Conservation (phyloP, 78 protist genomes). For the Chrysochromulina tobinii region DNA sequence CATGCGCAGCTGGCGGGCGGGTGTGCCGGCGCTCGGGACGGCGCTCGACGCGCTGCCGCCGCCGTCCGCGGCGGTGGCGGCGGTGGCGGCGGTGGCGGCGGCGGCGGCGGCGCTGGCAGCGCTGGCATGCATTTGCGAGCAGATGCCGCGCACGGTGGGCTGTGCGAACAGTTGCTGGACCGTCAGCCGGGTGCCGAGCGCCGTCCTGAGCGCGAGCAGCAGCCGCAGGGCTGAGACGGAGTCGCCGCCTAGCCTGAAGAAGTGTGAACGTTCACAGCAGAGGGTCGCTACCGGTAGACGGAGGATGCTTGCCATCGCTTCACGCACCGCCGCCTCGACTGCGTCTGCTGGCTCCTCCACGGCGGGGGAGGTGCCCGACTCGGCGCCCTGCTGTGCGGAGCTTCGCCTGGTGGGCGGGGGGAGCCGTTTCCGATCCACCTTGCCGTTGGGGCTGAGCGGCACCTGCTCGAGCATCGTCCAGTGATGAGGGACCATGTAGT, state of each 20-base stretch:
- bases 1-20: neutral
- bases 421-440: neutral
- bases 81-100: neutral
- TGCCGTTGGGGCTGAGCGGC: conserved; percentile 27
- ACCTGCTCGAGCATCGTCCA: neutral
- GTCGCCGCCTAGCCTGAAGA: conserved; percentile 6
- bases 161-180: neutral
- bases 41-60: too few species aligned
- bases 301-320: neutral
- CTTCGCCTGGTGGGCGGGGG: neutral
- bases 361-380: neutral
- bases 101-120: neutral
- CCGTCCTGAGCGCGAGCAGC: neutral
- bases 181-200: neutral
- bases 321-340: neutral
- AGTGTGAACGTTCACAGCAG: neutral
- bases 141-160: neutral
- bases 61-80: too few species aligned
- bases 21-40: too few species aligned
- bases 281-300: neutral
- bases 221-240: neutral
- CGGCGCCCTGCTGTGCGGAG: neutral
- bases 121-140: neutral
- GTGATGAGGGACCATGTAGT: conserved; percentile 15
- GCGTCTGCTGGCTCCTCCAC: neutral